Base-by-base conservation (phyloP, 768 basidiomycete species). In the Mycena galopus region DNA sequence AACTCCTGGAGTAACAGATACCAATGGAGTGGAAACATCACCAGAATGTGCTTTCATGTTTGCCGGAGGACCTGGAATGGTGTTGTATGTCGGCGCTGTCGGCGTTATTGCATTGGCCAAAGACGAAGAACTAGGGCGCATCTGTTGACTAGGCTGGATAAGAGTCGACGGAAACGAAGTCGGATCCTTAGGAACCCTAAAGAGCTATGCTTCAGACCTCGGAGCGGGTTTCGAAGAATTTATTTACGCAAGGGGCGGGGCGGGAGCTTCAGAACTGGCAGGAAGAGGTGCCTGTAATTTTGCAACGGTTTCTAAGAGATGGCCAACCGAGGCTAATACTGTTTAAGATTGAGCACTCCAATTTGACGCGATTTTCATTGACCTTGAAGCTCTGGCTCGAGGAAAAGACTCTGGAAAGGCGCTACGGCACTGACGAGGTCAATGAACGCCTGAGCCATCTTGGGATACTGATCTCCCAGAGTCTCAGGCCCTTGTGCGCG, bases 351-450 rank as follows among this genome's bases (percentile, higher is more conserved):
- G 21, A n/a, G 63, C 56, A 53, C 4, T 23, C 16, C 47, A 33
- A 17, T 50, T 10, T 33, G 4, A 35, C 27, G n/a, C n/a, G 5
- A 50, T n/a, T 44, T 32, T 51, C 42, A 66, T 75, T 58, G 55
- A 84, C 86, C 76, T 71, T 81, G 78, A 29, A 84, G 71, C 6
- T 80, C 73, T 57, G 80, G 78, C 57, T 86, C 85, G 12, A 77
- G 72, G 71, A 88, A 86, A 39, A 73, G 72, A 17, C 75, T 47
- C 27, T 72, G 76, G 69, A 74, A 80, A 27, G 82, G 79, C 51
- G 77, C 65, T 12, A 86, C 72, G 2, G 82, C 73, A 59, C 75
- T 66, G 9, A 87, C 68, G 27, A 89, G 79, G 4, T 69, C 72
- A 21, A 77, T 71, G 73, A 86, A 89, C 2, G 83, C 77, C 7